Percentiles rank a stretch among this genome's conserved stretches.
These are phyloP conservation scores for Rhinocladiella mackenziei DNA, from an alignment of 2,329 filamentous ascomycete species.

Conservation along the genomic window DNA sequence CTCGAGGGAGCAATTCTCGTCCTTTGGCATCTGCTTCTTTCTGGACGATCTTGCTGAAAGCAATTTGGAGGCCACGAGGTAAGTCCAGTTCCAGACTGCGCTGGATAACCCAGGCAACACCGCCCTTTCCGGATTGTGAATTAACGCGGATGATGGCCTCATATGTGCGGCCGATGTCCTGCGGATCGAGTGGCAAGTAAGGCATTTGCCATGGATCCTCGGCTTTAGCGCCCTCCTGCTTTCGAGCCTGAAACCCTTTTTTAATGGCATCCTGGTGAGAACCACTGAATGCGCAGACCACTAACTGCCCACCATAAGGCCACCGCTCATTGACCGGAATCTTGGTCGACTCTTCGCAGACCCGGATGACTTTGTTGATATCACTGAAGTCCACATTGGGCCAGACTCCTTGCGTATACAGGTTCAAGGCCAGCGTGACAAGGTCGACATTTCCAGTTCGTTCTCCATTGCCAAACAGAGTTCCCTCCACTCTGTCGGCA, in stretches of 20 bases:
- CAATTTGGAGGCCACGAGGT: constrained; percentile 85
- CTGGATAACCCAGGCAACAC: constrained; percentile 89
- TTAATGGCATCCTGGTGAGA: constrained; percentile 96
- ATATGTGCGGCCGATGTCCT: constrained; percentile 94
- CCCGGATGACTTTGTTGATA: constrained; percentile 76
- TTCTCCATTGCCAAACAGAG: constrained; percentile 91
- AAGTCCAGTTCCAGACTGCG: constrained; percentile 85
- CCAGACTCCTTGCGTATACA: constrained; percentile 88
- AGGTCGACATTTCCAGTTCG: constrained; percentile 93
- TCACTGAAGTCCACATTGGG: constrained; percentile 89
- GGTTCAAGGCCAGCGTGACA: constrained; percentile 84
- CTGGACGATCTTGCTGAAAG: constrained; percentile 86
- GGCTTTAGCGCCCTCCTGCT: constrained; percentile 54
- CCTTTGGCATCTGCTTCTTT: constrained; percentile 71
- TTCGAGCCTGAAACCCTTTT: constrained; percentile 69
- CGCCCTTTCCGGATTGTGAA: constrained; percentile 91
- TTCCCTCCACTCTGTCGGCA: constrained; percentile 89
- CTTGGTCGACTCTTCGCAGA: constrained; percentile 90
- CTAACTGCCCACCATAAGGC: constrained; percentile 84
- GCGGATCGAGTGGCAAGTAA: constrained; percentile 87
- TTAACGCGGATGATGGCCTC: constrained; percentile 98
- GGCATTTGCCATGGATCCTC: constrained; percentile 78
- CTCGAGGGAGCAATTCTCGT: constrained; percentile 75
- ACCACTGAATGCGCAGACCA: constrained; percentile 88
- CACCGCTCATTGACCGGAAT: constrained; percentile 86